Base-by-base conservation (phyloP, 495 filamentous ascomycete genomes). In the Penicillium pulvis region DNA sequence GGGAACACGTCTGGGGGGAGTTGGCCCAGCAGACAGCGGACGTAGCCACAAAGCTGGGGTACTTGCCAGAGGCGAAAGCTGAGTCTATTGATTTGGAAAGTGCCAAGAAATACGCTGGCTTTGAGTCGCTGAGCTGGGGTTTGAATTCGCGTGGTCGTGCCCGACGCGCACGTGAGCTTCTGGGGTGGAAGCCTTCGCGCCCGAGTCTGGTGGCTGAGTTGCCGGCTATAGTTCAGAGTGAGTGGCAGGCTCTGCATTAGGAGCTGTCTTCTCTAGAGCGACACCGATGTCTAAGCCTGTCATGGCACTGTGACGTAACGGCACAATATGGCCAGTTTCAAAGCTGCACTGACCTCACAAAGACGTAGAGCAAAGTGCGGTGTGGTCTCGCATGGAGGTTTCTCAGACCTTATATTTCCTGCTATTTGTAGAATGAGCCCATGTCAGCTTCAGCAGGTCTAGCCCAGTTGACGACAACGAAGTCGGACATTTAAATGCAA, bases 1-100 rank as follows among this genome's bases (percentile, higher is more conserved):
- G 85, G 7, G 75, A 86, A 64, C 85, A 88, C 65, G 69, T 71
- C 46, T 93, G 88, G 89, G 85, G 83, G 12, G 80, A 90, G 4
- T 57, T 92, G 20, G 71, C 85, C 4, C 70, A 72, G 54, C 60
- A 69, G 33, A 75, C 92, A 50, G 88, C 82, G 2, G 70, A 81
- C 30, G 78, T 78, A 63, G 86, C 85, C 6, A 68, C 79, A 11
- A 80, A 83, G 60, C 79, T 83, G 66, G 85, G 86, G 0, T 82
- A 84, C 44, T 72, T 91, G 20, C 72, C 84, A 8, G 72, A 78
- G 31, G 74, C 81, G 0, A 78, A 78, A 47, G 76, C 86, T 6
- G 59, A 71, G 39, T 23, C 50, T 7, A 59, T 70, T 19, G 59
- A 64, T 17, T n/a, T 74, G 5, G 67, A 77, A 9, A 65, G 58